Evolutionary conservation across 2,329 filamentous ascomycete genomes (phyloP).

Genomic region (Zarea fungicola): DNA sequence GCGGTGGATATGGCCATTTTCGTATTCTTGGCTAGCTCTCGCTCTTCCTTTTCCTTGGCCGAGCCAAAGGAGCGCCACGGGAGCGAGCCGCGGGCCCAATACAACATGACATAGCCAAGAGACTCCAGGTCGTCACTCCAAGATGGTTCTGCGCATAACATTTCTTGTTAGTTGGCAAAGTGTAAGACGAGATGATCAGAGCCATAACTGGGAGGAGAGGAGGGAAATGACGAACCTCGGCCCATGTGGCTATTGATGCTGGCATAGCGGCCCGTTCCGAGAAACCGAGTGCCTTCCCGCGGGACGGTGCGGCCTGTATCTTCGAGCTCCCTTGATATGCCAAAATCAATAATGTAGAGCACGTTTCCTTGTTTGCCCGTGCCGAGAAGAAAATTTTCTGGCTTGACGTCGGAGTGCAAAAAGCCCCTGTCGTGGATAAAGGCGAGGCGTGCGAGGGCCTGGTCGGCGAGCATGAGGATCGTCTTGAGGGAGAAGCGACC

Average conservation of each 20-base stretch:
- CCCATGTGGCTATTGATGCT: constrained; percentile 18
- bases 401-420: constrained; percentile 21
- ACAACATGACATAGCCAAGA: constrained; percentile 68
- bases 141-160: constrained; percentile 64
- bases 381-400: constrained; percentile 21
- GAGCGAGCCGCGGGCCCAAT: constrained; percentile 68
- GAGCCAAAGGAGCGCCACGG: constrained; percentile 70
- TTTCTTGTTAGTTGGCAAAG: too few species aligned
- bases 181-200: too few species aligned
- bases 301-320: not conserved
- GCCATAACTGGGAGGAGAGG: not conserved
- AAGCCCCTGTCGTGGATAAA: constrained; percentile 16
- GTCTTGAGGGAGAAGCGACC: constrained; percentile 20
- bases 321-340: constrained; percentile 14
- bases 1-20: constrained; percentile 55
- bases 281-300: constrained; percentile 3
- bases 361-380: constrained; percentile 16
- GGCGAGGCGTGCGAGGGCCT: constrained; percentile 16
- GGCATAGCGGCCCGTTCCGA: constrained; percentile 18
- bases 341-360: constrained; percentile 19
- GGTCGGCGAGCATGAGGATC: constrained; percentile 19
- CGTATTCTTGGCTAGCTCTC: constrained; percentile 17
- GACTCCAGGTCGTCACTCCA: constrained; percentile 73
- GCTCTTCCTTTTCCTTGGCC: constrained; percentile 68
- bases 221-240: constrained; percentile 15